Conservation (phyloP, 2,329 filamentous ascomycete genomes). For the Incumbomyces delicatus region DNA sequence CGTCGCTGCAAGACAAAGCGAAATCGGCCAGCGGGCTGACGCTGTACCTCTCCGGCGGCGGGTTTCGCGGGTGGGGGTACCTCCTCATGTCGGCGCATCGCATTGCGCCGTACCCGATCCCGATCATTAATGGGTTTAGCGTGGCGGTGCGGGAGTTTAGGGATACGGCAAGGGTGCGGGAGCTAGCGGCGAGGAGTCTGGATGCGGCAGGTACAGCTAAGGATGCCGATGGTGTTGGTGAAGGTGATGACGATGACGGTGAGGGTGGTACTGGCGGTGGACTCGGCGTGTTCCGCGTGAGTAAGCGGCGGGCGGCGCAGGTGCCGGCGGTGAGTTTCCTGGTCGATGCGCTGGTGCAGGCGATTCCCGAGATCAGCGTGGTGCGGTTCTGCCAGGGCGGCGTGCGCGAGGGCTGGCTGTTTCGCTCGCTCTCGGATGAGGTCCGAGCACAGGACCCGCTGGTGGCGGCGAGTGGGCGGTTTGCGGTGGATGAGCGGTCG, state of each 20-base stretch:
- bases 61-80: slow-evolving; percentile 84
- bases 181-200: slow-evolving; percentile 63
- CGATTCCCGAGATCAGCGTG: slow-evolving; percentile 59
- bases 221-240: no score
- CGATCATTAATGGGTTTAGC: slow-evolving; percentile 70
- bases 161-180: slow-evolving; percentile 68
- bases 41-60: slow-evolving; percentile 79
- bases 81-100: slow-evolving; percentile 71
- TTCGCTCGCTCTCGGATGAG: slow-evolving; percentile 44
- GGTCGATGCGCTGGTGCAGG: slow-evolving; percentile 61
- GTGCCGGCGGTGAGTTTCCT: slow-evolving; percentile 76
- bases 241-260: no score
- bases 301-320: slow-evolving; percentile 65
- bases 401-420: slow-evolving; percentile 73
- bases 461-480: slow-evolving; percentile 47
- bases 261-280: slow-evolving; percentile 16
- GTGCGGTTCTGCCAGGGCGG: slow-evolving; percentile 82
- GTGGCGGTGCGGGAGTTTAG: slow-evolving; percentile 62
- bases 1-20: slow-evolving; percentile 36
- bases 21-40: slow-evolving; percentile 45
- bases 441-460: slow-evolving; percentile 59
- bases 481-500: slow-evolving; percentile 34
- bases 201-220: no score
- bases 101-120: slow-evolving; percentile 70
- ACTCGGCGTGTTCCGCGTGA: slow-evolving; percentile 56